These are phyloP conservation scores for Mycena chlorophos DNA, from an alignment of 768 basidiomycete species.

Conservation along the genomic window DNA sequence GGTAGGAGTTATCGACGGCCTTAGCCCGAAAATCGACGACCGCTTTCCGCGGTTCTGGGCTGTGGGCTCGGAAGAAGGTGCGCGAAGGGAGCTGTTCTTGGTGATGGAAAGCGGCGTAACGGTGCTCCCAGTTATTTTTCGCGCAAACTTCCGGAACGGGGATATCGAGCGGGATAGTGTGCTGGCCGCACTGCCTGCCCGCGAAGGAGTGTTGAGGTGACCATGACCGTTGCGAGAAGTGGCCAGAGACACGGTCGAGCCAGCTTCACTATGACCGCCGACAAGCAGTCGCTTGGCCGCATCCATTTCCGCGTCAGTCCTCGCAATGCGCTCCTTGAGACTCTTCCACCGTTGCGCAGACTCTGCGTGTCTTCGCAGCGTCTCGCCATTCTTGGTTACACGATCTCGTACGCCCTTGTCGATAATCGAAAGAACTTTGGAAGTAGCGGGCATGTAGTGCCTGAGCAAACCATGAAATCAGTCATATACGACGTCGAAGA, in stretches of 20 bases:
- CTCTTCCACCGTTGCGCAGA: constrained; percentile 84
- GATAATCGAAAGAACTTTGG: constrained; percentile 89
- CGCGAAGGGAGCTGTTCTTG: constrained; percentile 40
- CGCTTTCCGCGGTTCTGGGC: constrained; percentile 52
- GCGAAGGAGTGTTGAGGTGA: constrained; percentile 65
- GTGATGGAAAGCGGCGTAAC: constrained; percentile 50
- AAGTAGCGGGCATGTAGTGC: constrained; percentile 93
- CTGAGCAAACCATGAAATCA: constrained; percentile 39
- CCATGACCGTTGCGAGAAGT: constrained; percentile 54
- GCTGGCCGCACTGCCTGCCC: constrained; percentile 48
- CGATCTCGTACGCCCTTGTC: constrained; percentile 92
- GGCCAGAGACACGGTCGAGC: constrained; percentile 65
- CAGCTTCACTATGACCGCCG: constrained; percentile 62
- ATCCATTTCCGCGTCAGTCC: constrained; percentile 85
- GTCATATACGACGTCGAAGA: constrained; percentile 10
- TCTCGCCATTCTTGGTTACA: constrained; percentile 96
- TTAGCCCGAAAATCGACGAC: constrained; percentile 61
- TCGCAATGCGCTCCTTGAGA: constrained; percentile 73
- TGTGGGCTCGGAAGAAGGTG: constrained; percentile 57
- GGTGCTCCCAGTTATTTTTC: constrained; percentile 57
- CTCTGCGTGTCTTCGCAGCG: constrained; percentile 84
- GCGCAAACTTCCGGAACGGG: constrained; percentile 76
- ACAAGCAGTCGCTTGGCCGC: constrained; percentile 59
- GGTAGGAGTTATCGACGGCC: constrained; percentile 42
- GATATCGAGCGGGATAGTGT: constrained; percentile 77